Percentiles rank a stretch among this genome's conserved stretches.
Conservation (phyloP, 2,329 filamentous ascomycete species). For the Helotiales sp. region DNA sequence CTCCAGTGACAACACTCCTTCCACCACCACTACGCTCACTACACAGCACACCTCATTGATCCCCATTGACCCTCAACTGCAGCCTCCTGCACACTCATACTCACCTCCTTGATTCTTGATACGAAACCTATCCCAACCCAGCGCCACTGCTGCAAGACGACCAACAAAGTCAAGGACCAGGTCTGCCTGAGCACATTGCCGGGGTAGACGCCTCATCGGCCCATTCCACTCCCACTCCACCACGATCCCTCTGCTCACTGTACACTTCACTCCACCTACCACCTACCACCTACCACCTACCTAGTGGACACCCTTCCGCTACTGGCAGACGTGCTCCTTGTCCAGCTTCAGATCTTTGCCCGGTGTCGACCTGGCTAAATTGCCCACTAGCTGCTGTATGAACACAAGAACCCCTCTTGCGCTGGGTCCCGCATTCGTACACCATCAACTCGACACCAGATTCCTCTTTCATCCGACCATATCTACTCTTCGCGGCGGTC, state of each 20-base stretch:
- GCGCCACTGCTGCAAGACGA: background rate
- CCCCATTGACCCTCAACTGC: background rate
- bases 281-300: background rate
- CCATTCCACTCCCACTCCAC: background rate
- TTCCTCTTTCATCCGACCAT: constrained; percentile 30
- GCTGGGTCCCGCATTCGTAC: constrained; percentile 18
- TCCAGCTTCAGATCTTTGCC: background rate
- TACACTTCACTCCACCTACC: background rate
- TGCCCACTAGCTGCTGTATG: constrained; percentile 8
- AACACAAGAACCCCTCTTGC: constrained; percentile 14
- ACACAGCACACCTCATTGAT: background rate
- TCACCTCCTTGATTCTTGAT: background rate
- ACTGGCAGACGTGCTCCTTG: background rate
- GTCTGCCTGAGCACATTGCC: background rate
- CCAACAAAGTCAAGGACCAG: background rate
- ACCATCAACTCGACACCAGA: constrained; percentile 28
- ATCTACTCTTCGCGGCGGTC: constrained; percentile 19
- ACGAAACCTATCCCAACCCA: background rate
- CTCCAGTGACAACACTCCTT: background rate
- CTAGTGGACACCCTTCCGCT: background rate
- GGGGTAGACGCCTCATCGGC: background rate
- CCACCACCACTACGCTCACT: background rate
- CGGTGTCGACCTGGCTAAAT: background rate
- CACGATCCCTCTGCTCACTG: background rate
- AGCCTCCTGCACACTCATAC: background rate